Conservation (phyloP, 2,329 filamentous ascomycete species). For the Gyromitra esculenta region DNA sequence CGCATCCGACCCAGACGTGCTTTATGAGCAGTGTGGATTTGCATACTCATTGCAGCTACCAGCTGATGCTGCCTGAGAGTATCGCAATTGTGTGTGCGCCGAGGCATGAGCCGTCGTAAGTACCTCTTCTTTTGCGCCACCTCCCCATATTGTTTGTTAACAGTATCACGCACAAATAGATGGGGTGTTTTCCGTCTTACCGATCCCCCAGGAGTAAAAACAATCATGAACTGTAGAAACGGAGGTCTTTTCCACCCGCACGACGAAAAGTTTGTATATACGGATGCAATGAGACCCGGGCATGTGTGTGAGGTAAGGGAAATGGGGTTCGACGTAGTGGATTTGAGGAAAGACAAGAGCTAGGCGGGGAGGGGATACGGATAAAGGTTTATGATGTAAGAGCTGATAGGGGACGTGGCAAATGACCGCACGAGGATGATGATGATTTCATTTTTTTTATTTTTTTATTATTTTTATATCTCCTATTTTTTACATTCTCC, state of each 20-base stretch:
- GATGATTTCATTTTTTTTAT: neutral
- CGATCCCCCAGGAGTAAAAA: constrained; percentile 86
- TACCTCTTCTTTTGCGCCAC: constrained; percentile 53
- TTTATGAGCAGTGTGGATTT: constrained; percentile 96
- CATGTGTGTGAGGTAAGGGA: constrained; percentile 70
- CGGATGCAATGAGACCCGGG: constrained; percentile 64
- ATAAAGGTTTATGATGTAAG: neutral
- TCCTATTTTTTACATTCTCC: constrained; percentile 13
- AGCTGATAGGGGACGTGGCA: neutral
- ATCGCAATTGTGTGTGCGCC: constrained; percentile 97
- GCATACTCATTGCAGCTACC: constrained; percentile 93
- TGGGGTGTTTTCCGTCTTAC: constrained; percentile 94
- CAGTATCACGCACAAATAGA: constrained; percentile 62
- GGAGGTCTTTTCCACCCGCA: constrained; percentile 86
- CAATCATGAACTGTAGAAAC: constrained; percentile 82
- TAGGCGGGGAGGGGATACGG: constrained; percentile 3
- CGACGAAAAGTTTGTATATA: constrained; percentile 63
- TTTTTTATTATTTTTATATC: constrained; percentile 1
- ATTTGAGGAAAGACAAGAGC: constrained; percentile 64
- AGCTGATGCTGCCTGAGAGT: constrained; percentile 95
- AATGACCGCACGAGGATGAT: neutral
- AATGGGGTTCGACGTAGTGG: constrained; percentile 72
- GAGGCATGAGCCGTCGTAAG: constrained; percentile 77
- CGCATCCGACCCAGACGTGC: constrained; percentile 93
- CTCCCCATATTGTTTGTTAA: neutral